phyloP scores from a whole-genome alignment of 352 stramenopile genomes.

The Phytopythium vexans region DNA sequence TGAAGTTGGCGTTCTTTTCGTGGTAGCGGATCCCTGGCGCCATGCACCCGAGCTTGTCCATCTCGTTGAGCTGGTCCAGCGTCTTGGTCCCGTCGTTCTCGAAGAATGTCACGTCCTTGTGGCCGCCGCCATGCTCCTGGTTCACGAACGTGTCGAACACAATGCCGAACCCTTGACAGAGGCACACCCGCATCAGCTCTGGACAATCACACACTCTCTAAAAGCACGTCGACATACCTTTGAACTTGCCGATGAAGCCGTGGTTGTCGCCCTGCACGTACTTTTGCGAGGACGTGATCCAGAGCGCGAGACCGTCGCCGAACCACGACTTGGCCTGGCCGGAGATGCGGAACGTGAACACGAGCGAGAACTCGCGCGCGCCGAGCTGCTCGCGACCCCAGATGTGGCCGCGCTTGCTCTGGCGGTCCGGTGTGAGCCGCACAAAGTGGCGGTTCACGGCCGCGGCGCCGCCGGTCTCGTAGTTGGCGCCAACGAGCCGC shows the following conservation, averaged over 20 bases:
- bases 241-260: conserved; percentile 74
- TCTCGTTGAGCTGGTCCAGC: conserved; percentile 74
- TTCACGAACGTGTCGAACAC: conserved; percentile 88
- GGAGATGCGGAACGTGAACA: conserved; percentile 84
- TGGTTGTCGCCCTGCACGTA: conserved; percentile 74
- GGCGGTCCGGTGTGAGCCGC: conserved; percentile 73
- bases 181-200: too few species aligned
- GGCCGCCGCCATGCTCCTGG: conserved; percentile 64
- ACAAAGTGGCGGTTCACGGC: conserved; percentile 80
- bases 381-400: conserved; percentile 70
- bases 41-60: conserved; percentile 71
- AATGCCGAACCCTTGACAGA: too few species aligned
- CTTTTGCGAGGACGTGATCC: conserved; percentile 55
- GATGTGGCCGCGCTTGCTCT: conserved; percentile 72
- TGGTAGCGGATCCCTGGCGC: conserved; percentile 77
- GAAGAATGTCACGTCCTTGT: conserved; percentile 84
- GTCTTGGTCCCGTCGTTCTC: conserved; percentile 76
- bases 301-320: conserved; percentile 77
- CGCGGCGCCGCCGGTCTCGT: conserved; percentile 53
- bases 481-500: conserved; percentile 57
- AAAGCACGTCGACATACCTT: too few species aligned
- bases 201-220: too few species aligned
- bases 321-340: conserved; percentile 74
- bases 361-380: conserved; percentile 61
- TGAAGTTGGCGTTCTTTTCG: conserved; percentile 78